Conservation (phyloP, 805 yeast species). For the Hagleromyces aurorensis region DNA sequence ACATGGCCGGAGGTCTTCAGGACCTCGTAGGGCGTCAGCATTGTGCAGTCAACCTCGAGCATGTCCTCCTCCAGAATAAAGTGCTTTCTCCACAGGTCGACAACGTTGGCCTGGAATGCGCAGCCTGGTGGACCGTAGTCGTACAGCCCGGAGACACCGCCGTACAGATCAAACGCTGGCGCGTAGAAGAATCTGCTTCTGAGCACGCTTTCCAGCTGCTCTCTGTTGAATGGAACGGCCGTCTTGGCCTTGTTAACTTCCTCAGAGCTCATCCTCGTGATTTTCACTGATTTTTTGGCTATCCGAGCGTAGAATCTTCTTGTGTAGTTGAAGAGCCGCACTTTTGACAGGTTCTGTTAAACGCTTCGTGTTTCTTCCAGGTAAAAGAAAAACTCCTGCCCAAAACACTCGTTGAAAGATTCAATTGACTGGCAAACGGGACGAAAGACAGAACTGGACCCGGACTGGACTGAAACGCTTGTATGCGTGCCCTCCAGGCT, state of each 20-base stretch:
- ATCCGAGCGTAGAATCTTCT: slow-evolving; percentile 25
- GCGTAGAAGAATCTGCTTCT: slow-evolving; percentile 96
- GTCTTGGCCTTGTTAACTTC: slow-evolving; percentile 27
- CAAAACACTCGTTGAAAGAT: too few relatives aligned
- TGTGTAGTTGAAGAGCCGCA: slow-evolving; percentile 17
- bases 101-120: slow-evolving; percentile 91
- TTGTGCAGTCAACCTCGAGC: slow-evolving; percentile 97
- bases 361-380: too few relatives aligned
- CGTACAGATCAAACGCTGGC: slow-evolving; percentile 94
- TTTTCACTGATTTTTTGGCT: slow-evolving; percentile 22
- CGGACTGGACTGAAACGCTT: too few relatives aligned
- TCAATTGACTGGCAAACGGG: too few relatives aligned
- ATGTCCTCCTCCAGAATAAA: slow-evolving; percentile 96
- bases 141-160: slow-evolving; percentile 96
- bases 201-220: slow-evolving; percentile 77
- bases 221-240: slow-evolving; percentile 59
- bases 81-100: slow-evolving; percentile 97
- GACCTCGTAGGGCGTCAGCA: slow-evolving; percentile 96
- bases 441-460: too few relatives aligned
- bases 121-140: slow-evolving; percentile 99
- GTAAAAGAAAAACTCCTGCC: too few relatives aligned
- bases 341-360: slow-evolving; percentile 12
- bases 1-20: slow-evolving; percentile 98
- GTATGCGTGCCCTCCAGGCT: too few relatives aligned
- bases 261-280: slow-evolving; percentile 28